Percentiles rank a stretch among this genome's conserved stretches.
Evolutionary conservation across 352 stramenopile genomes (phyloP).

Genomic region (Globisporangium paddicum): DNA sequence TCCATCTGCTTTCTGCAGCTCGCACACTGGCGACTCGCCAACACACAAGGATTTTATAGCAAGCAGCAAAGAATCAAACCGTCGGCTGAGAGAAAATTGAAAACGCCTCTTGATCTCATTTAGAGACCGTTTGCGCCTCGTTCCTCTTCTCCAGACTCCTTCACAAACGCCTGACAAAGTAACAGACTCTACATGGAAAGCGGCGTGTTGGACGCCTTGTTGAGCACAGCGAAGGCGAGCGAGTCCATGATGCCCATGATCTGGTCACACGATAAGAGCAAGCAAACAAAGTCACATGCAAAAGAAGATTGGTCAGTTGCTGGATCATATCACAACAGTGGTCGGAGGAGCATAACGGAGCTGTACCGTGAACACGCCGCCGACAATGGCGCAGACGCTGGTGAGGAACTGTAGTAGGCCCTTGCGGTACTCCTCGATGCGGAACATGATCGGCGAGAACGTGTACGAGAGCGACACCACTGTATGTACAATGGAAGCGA

Average conservation of each 20-base stretch:
- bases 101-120: neutral
- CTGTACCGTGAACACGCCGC: conserved; percentile 86
- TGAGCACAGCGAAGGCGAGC: conserved; percentile 44
- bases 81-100: neutral
- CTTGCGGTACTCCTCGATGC: conserved; percentile 92
- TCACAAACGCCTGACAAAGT: neutral
- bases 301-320: neutral
- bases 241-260: conserved; percentile 76
- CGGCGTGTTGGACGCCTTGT: conserved; percentile 38
- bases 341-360: neutral
- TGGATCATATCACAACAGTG: neutral
- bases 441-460: conserved; percentile 95
- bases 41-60: neutral
- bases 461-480: conserved; percentile 98
- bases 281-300: neutral
- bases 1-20: neutral
- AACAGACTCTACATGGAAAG: conserved; percentile 28
- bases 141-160: neutral
- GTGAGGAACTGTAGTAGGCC: conserved; percentile 90
- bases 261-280: conserved; percentile 15
- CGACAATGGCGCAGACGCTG: conserved; percentile 90
- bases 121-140: neutral
- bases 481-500: conserved; percentile 18
- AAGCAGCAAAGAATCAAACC: neutral
- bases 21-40: neutral